A percentile compares a stretch with the other conserved stretches of the same genome.
These are phyloP conservation scores for Cladosporium sp. DNA, from an alignment of 2,329 filamentous ascomycete genomes.

Conservation along the genomic window DNA sequence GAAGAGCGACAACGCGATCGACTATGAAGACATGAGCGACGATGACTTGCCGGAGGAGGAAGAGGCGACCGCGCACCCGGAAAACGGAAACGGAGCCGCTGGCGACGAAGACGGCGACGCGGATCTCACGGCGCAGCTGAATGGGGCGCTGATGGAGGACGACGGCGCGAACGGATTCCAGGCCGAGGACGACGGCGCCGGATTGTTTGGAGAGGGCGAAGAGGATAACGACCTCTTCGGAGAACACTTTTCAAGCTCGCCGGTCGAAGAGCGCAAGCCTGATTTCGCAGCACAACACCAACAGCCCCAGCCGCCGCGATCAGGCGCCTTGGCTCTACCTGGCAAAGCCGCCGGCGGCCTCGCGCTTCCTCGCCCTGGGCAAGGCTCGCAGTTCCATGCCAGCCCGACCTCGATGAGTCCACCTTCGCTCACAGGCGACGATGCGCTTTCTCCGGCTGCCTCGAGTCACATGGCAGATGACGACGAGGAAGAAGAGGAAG, in stretches of 20 bases:
- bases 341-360: conserved; percentile 21
- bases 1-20: conserved; percentile 87
- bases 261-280: conserved; percentile 21
- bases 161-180: conserved; percentile 4
- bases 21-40: conserved; percentile 85
- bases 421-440: conserved; percentile 18
- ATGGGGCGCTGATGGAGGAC: conserved; percentile 12
- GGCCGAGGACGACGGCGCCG: conserved; percentile 16
- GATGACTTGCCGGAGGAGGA: conserved; percentile 84
- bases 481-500: conserved; percentile 23
- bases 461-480: conserved; percentile 19
- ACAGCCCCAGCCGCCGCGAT: conserved; percentile 11
- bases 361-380: conserved; percentile 21
- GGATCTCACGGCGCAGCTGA: conserved; percentile 11
- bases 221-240: conserved; percentile 34
- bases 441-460: conserved; percentile 19
- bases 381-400: conserved; percentile 5
- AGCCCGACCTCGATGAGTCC: conserved; percentile 21
- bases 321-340: conserved; percentile 27
- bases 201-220: conserved; percentile 10
- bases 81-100: conserved; percentile 14
- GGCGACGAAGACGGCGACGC: conserved; percentile 15
- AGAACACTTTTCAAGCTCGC: conserved; percentile 28
- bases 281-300: conserved; percentile 18
- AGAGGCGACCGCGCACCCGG: conserved; percentile 31